Evolutionary conservation across 805 yeast species (phyloP), one percentile per base, ranked within the genome.

Genomic region (Candida endomychidarum): DNA sequence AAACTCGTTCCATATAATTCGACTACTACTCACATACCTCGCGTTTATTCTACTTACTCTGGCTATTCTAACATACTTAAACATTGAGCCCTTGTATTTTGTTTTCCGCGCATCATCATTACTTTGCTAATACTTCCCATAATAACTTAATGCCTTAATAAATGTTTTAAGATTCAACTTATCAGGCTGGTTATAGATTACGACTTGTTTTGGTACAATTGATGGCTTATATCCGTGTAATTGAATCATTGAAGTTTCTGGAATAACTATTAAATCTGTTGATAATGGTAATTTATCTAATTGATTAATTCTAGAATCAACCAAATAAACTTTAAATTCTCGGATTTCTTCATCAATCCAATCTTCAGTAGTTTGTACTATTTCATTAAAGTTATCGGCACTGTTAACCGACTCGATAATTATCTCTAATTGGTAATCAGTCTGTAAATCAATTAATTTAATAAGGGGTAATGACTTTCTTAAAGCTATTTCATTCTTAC

Each of bases 391-490:
- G 23, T 28, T 17, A 18, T 5, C 32, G 12, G 5, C 22, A 22
- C 6, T 10, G 5, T 24, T 21, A 3, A 12, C 5, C 9, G 14
- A 3, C n/a, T 21, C 27, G 12, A 38, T 28, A 4, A 20, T 17
- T 6, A 34, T 11, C 10, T 33, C 29, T 19, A 31, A 14, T 18
- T 26, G 32, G 16, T 26, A 27, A 9, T 28, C 37, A 12, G 33
- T 35, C 6, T 39, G 4, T 19, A 34, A 11, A 20, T 55, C 56
- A 28, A 48, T 32, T 22, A 55, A 40, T 1, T 31, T 41, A 8
- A 54, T 46, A 17, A 34, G 41, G 1, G 61, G 61, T 20, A 54
- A 22, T 17, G 34, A 27, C 4, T 23, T 21, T 21, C 42, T 32
- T 14, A 51, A 42, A 4, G 38, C 38, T 11, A 49, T 50, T 20